A percentile compares a stretch with the other conserved stretches of the same genome.
Conservation (phyloP, 2,329 filamentous ascomycete genomes). For the Aureobasidium namibiae region DNA sequence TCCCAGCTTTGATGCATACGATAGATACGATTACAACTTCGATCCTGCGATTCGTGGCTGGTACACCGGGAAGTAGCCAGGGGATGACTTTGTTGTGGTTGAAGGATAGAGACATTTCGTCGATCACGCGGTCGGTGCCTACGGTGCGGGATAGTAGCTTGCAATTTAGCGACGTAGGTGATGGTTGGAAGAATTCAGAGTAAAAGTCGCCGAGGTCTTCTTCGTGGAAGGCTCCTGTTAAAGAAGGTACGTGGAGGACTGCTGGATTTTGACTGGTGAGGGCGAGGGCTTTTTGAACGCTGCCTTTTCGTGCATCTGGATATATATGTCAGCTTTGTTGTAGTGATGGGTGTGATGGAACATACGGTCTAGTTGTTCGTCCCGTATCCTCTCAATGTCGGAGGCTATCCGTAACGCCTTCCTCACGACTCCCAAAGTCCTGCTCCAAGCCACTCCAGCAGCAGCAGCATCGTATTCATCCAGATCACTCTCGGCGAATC, state of each 20-base stretch:
- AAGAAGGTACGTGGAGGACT: slow-evolving; percentile 36
- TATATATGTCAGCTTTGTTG: neutral
- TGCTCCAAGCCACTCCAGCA: slow-evolving; percentile 60
- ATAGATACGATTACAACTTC: slow-evolving; percentile 49
- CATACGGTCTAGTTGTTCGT: slow-evolving; percentile 24
- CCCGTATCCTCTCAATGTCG: slow-evolving; percentile 37
- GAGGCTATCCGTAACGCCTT: slow-evolving; percentile 49
- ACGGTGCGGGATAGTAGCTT: slow-evolving; percentile 50
- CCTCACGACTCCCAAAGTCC: slow-evolving; percentile 52
- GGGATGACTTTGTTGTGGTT: slow-evolving; percentile 48
- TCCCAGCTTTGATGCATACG: slow-evolving; percentile 45
- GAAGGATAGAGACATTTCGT: slow-evolving; percentile 51
- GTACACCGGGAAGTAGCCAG: slow-evolving; percentile 53
- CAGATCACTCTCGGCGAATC: slow-evolving; percentile 64
- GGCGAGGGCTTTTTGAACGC: slow-evolving; percentile 30
- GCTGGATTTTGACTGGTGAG: slow-evolving; percentile 31
- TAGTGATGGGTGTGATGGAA: neutral
- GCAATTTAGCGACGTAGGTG: slow-evolving; percentile 43
- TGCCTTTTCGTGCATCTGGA: slow-evolving; percentile 23
- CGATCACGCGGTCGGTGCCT: slow-evolving; percentile 51
- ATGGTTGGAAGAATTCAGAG: slow-evolving; percentile 46
- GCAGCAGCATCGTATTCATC: slow-evolving; percentile 59
- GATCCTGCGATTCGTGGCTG: slow-evolving; percentile 48
- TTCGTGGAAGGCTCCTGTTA: slow-evolving; percentile 37
- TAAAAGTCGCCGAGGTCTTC: slow-evolving; percentile 46